Conservation (phyloP, 805 yeast species). For the Nakazawaea sp. region DNA sequence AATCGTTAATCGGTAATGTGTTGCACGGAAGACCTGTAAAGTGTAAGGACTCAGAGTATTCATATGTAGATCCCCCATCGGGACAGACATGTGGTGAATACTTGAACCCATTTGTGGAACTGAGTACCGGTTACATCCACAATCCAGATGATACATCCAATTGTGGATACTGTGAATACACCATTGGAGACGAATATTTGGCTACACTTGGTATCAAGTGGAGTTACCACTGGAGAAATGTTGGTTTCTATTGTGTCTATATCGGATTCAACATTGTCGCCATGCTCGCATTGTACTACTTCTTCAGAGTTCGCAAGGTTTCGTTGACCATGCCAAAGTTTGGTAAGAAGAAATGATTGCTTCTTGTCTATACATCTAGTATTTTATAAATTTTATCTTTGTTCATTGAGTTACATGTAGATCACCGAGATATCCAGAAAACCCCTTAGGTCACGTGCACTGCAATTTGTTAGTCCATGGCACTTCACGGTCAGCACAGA, state of each 20-base stretch:
- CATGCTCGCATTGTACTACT: constrained; percentile 30
- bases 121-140: constrained; percentile 40
- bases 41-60: constrained; percentile 31
- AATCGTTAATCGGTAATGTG: constrained; percentile 31
- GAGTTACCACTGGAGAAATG: constrained; percentile 19
- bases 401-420: too few species aligned
- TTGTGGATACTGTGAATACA: constrained; percentile 19
- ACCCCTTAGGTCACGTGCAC: too few species aligned
- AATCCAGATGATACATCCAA: constrained; percentile 18
- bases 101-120: constrained; percentile 26
- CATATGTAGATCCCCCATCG: constrained; percentile 30
- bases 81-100: constrained; percentile 46
- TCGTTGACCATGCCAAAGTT: too few species aligned
- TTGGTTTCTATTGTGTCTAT: constrained; percentile 27
- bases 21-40: constrained; percentile 30
- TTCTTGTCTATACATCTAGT: too few species aligned
- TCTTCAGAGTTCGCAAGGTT: constrained; percentile 30
- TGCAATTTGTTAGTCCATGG: too few species aligned
- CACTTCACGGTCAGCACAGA: too few species aligned
- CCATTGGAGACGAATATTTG: constrained; percentile 16
- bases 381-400: too few species aligned
- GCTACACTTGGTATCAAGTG: constrained; percentile 13
- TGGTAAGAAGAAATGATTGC: too few species aligned
- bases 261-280: constrained; percentile 43
- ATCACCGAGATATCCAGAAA: too few species aligned